Percentiles rank a stretch among this genome's conserved stretches.
Evolutionary conservation across 768 basidiomycete genomes (phyloP).

Genomic region (Lactarius pseudohatsudake): DNA sequence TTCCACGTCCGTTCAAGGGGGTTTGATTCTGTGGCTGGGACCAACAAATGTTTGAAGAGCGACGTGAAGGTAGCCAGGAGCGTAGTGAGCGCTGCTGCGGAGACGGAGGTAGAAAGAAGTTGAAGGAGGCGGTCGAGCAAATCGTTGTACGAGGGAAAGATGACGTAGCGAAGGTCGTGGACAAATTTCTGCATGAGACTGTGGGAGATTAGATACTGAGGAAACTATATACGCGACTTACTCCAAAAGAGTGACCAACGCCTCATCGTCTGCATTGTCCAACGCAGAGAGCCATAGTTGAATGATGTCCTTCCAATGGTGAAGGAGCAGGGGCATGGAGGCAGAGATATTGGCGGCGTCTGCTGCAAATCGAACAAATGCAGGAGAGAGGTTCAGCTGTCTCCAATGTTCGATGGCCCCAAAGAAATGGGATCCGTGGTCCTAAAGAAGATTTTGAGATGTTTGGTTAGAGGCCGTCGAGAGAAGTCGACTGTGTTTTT

Average conservation of each 20-base stretch:
- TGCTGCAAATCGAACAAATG: slow-evolving; percentile 69
- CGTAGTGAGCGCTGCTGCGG: slow-evolving; percentile 57
- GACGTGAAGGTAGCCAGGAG: slow-evolving; percentile 68
- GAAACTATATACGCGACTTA: slow-evolving; percentile 38
- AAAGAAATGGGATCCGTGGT: slow-evolving; percentile 78
- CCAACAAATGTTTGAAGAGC: slow-evolving; percentile 70
- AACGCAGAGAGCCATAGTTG: slow-evolving; percentile 62
- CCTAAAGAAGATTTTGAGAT: slow-evolving; percentile 42
- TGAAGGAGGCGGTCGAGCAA: slow-evolving; percentile 56
- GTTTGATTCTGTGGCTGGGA: slow-evolving; percentile 56
- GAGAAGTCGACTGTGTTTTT: slow-evolving; percentile 16
- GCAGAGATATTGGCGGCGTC: slow-evolving; percentile 59
- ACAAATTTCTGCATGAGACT: slow-evolving; percentile 78
- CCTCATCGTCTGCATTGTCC: slow-evolving; percentile 66
- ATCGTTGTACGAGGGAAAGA: slow-evolving; percentile 59
- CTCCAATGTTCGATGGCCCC: slow-evolving; percentile 71
- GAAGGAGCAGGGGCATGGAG: slow-evolving; percentile 78
- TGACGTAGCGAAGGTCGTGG: slow-evolving; percentile 77
- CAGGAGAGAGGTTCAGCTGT: slow-evolving; percentile 75
- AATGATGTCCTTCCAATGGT: slow-evolving; percentile 72
- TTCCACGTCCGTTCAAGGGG: slow-evolving; percentile 63
- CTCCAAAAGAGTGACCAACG: slow-evolving; percentile 73
- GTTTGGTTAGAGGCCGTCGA: background rate
- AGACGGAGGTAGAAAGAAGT: slow-evolving; percentile 58
- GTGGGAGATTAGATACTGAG: slow-evolving; percentile 27